phyloP scores from a whole-genome alignment of 768 basidiomycete species.

The Mycena maculata region DNA sequence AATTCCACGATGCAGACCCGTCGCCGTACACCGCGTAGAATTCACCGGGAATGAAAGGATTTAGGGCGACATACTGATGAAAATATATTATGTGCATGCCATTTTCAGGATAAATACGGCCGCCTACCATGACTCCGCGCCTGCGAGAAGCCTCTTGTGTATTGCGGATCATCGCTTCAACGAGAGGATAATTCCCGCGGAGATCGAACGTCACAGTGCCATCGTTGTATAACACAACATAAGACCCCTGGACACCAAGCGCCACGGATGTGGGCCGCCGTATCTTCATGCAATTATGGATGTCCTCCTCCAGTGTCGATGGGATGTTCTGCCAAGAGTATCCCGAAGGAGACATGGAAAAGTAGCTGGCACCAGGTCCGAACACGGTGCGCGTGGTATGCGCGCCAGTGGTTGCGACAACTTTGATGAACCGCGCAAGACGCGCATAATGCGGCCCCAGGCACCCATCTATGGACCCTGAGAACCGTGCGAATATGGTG shows the following conservation, averaged over 20 bases:
- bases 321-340: slow-evolving; percentile 26
- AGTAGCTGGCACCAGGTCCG: slow-evolving; percentile 21
- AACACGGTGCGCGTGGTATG: slow-evolving; percentile 23
- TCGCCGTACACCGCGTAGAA: slow-evolving; percentile 28
- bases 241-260: slow-evolving; percentile 21
- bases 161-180: slow-evolving; percentile 16
- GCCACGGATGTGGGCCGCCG: slow-evolving; percentile 19
- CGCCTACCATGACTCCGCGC: slow-evolving; percentile 24
- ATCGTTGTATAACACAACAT: slow-evolving; percentile 25
- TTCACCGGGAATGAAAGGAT: slow-evolving; percentile 22
- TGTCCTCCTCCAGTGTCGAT: slow-evolving; percentile 17
- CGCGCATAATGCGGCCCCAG: slow-evolving; percentile 18
- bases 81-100: no score
- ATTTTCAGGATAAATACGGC: not conserved
- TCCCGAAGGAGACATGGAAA: slow-evolving; percentile 18
- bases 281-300: not conserved
- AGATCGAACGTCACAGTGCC: slow-evolving; percentile 28
- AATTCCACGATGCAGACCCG: slow-evolving; percentile 16
- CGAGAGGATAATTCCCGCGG: slow-evolving; percentile 17
- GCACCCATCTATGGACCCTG: not conserved
- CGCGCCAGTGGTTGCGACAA: not conserved
- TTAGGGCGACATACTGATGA: slow-evolving; percentile 22
- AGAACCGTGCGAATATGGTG: not conserved
- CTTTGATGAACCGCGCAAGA: slow-evolving; percentile 12
- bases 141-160: slow-evolving; percentile 4